Percentiles rank a stretch among this genome's conserved stretches.
phyloP scores from a whole-genome alignment of 2,329 filamentous ascomycete genomes.

The Westerdykella ornata region DNA sequence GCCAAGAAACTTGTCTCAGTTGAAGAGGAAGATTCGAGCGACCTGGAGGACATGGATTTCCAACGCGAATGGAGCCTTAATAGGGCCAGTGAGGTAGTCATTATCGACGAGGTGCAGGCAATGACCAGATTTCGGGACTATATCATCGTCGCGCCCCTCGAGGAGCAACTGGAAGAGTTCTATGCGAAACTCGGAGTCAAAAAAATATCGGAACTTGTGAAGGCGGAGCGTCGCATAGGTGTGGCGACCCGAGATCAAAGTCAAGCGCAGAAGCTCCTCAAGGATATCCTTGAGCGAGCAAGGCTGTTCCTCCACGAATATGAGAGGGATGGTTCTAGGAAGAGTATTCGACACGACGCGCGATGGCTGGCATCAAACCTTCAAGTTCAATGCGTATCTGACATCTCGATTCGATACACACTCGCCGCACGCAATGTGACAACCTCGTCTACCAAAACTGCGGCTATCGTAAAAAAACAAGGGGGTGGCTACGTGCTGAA shows the following conservation, averaged over 20 bases:
- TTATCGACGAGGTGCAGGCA: slow-evolving; percentile 40
- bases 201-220: slow-evolving; percentile 67
- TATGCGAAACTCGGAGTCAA: slow-evolving; percentile 75
- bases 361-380: slow-evolving; percentile 89
- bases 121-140: slow-evolving; percentile 82
- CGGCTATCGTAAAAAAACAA: slow-evolving; percentile 71
- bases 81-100: slow-evolving; percentile 70
- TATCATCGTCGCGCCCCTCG: slow-evolving; percentile 80
- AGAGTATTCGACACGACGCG: slow-evolving; percentile 71
- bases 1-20: slow-evolving; percentile 39
- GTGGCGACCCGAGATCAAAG: slow-evolving; percentile 59
- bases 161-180: slow-evolving; percentile 77
- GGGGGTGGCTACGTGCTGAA: slow-evolving; percentile 61
- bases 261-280: slow-evolving; percentile 62
- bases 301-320: slow-evolving; percentile 87
- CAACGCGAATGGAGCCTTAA: slow-evolving; percentile 72
- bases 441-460: slow-evolving; percentile 45
- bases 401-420: slow-evolving; percentile 70
- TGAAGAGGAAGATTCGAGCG: slow-evolving; percentile 39
- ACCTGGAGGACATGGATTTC: slow-evolving; percentile 41
- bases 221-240: slow-evolving; percentile 70
- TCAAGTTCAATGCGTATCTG: slow-evolving; percentile 67
- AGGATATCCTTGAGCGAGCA: slow-evolving; percentile 77
- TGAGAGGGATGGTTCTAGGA: slow-evolving; percentile 51
- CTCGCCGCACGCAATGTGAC: slow-evolving; percentile 61